Conservation (phyloP, 805 yeast genomes). For the Vanderwaltozyma tropicalis region DNA sequence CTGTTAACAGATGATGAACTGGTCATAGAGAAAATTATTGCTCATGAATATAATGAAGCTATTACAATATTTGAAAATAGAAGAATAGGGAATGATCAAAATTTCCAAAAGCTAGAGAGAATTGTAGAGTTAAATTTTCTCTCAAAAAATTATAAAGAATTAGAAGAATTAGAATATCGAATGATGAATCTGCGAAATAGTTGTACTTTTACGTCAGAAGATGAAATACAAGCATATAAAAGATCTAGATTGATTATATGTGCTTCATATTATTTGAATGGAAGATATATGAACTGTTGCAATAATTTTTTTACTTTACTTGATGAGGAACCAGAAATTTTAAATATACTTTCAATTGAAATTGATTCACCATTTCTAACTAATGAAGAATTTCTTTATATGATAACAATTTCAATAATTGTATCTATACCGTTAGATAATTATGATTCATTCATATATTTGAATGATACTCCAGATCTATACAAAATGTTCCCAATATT, state of each 20-base stretch:
- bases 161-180: slow-evolving; percentile 20
- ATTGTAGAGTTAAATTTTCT: slow-evolving; percentile 12
- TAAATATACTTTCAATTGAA: slow-evolving; percentile 1
- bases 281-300: slow-evolving; percentile 17
- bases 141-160: slow-evolving; percentile 10
- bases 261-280: slow-evolving; percentile 12
- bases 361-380: slow-evolving; percentile 5
- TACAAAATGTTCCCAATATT: slow-evolving; percentile 8
- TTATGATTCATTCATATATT: slow-evolving; percentile 16
- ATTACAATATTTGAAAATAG: slow-evolving; percentile 11
- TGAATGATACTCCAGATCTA: slow-evolving; percentile 11
- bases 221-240: slow-evolving; percentile 9
- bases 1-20: neutral
- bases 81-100: slow-evolving; percentile 2
- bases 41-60: slow-evolving; percentile 19
- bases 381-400: slow-evolving; percentile 13
- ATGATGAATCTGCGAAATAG: slow-evolving; percentile 4
- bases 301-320: slow-evolving; percentile 11
- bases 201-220: neutral
- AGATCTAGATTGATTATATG: slow-evolving; percentile 10
- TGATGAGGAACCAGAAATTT: slow-evolving; percentile 8
- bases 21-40: slow-evolving; percentile 8
- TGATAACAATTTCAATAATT: slow-evolving; percentile 17
- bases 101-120: slow-evolving; percentile 12
- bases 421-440: slow-evolving; percentile 22